Conservation (phyloP, 2,329 filamentous ascomycete genomes). For the Alternaria gansuensis region DNA sequence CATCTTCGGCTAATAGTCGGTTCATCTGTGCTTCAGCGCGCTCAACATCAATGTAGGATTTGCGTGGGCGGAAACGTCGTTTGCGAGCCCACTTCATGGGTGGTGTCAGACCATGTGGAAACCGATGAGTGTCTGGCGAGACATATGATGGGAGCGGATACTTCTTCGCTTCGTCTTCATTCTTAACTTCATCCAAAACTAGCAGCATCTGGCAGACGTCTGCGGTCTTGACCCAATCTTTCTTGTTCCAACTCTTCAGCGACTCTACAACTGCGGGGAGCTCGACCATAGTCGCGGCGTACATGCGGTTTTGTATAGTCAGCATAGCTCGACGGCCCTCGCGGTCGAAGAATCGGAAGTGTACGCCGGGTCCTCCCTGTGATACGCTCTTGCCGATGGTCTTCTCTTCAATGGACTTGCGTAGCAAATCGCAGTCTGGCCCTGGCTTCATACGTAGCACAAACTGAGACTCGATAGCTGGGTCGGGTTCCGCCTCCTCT, state of each 20-base stretch:
- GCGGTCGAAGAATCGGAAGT: conserved; percentile 78
- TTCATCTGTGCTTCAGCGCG: conserved; percentile 84
- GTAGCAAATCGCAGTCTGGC: conserved; percentile 83
- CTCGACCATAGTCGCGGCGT: conserved; percentile 82
- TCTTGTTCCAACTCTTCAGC: conserved; percentile 93
- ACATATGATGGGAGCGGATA: conserved; percentile 75
- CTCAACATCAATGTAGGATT: conserved; percentile 83
- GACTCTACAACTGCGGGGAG: conserved; percentile 87
- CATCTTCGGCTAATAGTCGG: conserved; percentile 75
- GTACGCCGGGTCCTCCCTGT: conserved; percentile 77
- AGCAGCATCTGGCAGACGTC: conserved; percentile 91
- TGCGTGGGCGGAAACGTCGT: conserved; percentile 81
- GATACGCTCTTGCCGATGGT: conserved; percentile 73
- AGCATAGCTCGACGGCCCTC: conserved; percentile 78
- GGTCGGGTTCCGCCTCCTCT: conserved; percentile 87
- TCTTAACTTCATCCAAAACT: conserved; percentile 73
- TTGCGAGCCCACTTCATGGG: conserved; percentile 87
- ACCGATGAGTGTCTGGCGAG: conserved; percentile 72
- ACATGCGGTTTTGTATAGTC: conserved; percentile 72
- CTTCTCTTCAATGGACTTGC: conserved; percentile 76
- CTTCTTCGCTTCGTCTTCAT: conserved; percentile 59
- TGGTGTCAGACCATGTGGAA: conserved; percentile 86
- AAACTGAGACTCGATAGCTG: conserved; percentile 87
- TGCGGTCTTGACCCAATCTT: conserved; percentile 84
- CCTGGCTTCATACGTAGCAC: conserved; percentile 88